phyloP scores from a whole-genome alignment of 2,329 filamentous ascomycete species.

The Xylariomycetidae sp. region DNA sequence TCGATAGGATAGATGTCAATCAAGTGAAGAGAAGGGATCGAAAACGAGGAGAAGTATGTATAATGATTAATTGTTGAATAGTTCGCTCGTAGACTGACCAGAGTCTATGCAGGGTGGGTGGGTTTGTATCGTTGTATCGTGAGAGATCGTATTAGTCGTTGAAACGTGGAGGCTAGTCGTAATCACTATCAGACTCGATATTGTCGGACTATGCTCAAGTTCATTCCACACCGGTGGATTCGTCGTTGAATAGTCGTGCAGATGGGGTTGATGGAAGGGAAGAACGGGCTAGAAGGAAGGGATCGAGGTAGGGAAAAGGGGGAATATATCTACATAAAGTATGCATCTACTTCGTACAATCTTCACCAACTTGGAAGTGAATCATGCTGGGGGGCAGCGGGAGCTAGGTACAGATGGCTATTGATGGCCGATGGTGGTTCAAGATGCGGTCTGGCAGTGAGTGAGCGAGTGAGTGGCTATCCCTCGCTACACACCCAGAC shows the following conservation, averaged over 20 bases:
- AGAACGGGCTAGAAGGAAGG: slow-evolving; percentile 13
- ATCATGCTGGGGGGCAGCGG: too few species aligned
- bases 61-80: slow-evolving; percentile 22
- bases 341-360: slow-evolving; percentile 20
- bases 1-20: slow-evolving; percentile 5
- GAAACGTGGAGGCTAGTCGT: slow-evolving; percentile 18
- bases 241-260: slow-evolving; percentile 9
- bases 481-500: slow-evolving; percentile 12
- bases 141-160: slow-evolving; percentile 22
- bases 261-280: slow-evolving; percentile 13
- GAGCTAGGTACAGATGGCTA: too few species aligned
- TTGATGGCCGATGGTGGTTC: too few species aligned
- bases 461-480: too few species aligned
- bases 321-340: slow-evolving; percentile 6
- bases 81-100: slow-evolving; percentile 23
- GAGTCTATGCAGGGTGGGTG: slow-evolving; percentile 22
- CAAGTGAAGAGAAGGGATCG: slow-evolving; percentile 13
- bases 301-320: slow-evolving; percentile 12
- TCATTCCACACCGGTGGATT: slow-evolving; percentile 20
- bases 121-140: slow-evolving; percentile 20
- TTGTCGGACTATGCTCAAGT: slow-evolving; percentile 13
- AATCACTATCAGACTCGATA: slow-evolving; percentile 15
- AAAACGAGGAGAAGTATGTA: slow-evolving; percentile 19
- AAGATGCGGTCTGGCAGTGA: too few species aligned
- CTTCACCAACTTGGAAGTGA: too few species aligned